Conservation (phyloP, 148 eudicot genomes). For the Pouteria glomerata region DNA sequence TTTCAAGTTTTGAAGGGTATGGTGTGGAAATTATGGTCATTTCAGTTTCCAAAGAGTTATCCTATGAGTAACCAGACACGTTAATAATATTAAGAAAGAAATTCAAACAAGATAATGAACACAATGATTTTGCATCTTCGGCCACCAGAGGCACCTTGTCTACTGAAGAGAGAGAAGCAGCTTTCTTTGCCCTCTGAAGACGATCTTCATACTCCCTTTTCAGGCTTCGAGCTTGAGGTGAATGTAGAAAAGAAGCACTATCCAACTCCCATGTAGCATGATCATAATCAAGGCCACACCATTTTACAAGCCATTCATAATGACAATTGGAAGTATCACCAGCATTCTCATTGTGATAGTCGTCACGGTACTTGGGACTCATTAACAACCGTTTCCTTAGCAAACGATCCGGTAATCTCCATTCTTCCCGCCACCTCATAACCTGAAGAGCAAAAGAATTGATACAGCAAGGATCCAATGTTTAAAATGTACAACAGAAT, state of each 20-base stretch:
- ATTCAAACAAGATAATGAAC: background rate
- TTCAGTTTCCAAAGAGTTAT: background rate
- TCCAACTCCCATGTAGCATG: constrained; percentile 72
- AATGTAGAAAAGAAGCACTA: constrained; percentile 23
- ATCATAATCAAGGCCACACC: constrained; percentile 67
- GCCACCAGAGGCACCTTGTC: constrained; percentile 24
- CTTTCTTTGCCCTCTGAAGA: constrained; percentile 20
- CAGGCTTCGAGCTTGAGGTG: constrained; percentile 29
- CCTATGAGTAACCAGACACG: background rate
- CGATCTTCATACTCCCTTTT: constrained; percentile 26
- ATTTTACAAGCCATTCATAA: constrained; percentile 79
- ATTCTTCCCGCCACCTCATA: constrained; percentile 55
- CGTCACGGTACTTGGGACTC: constrained; percentile 15
- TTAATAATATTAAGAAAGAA: background rate
- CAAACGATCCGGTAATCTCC: constrained; percentile 66
- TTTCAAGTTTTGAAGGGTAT: background rate
- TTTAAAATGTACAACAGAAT: background rate
- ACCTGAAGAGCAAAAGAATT: constrained; percentile 25
- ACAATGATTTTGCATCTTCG: background rate
- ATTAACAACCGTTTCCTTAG: constrained; percentile 48
- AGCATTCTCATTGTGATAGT: constrained; percentile 17
- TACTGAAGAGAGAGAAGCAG: constrained; percentile 5
- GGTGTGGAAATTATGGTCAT: background rate
- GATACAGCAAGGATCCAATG: background rate
- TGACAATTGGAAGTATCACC: constrained; percentile 20